These are phyloP conservation scores for Cutaneotrichosporon sp. DNA, from an alignment of 1,284 basidiomycete species.

Conservation along the genomic window DNA sequence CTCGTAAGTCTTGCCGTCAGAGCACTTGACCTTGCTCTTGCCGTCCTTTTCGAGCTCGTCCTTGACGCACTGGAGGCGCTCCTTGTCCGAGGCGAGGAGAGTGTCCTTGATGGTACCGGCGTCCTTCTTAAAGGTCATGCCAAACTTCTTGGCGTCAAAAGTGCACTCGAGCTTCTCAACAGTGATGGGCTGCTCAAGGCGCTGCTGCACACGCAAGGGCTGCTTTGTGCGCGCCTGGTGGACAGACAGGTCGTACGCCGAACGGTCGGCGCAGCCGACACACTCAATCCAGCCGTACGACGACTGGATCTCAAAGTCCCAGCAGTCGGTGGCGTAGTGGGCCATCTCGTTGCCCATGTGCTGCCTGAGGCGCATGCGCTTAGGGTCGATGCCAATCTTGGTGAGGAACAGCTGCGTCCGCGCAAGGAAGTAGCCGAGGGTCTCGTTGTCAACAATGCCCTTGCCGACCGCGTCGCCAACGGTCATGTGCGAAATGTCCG, in stretches of 20 bases:
- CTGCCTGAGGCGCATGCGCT: conserved; percentile 85
- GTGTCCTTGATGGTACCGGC: conserved; percentile 69
- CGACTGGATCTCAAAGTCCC: conserved; percentile 97
- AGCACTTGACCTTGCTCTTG: conserved; percentile 50
- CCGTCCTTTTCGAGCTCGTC: conserved; percentile 61
- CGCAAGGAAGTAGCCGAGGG: conserved; percentile 94
- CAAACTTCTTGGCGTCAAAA: conserved; percentile 85
- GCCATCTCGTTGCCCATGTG: conserved; percentile 99
- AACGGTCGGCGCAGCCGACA: conserved; percentile 98
- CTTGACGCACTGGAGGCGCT: conserved; percentile 67
- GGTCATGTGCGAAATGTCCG: conserved; percentile 65
- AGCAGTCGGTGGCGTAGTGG: conserved; percentile 97
- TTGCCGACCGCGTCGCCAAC: conserved; percentile 84
- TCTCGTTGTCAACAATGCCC: conserved; percentile 92
- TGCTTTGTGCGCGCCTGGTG: conserved; percentile 61
- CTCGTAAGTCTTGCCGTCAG: conserved; percentile 69
- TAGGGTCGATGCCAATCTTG: conserved; percentile 89
- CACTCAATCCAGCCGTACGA: conserved; percentile 98
- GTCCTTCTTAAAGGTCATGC: conserved; percentile 86
- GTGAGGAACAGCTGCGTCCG: conserved; percentile 87
- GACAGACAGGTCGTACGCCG: conserved; percentile 83
- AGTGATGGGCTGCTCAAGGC: conserved; percentile 74
- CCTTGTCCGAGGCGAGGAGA: conserved; percentile 69
- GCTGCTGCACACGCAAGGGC: conserved; percentile 76
- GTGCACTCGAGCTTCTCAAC: conserved; percentile 72